These are phyloP conservation scores for Theileria sp. DNA, from an alignment of 169 alveolate genomes.

Conservation along the genomic window DNA sequence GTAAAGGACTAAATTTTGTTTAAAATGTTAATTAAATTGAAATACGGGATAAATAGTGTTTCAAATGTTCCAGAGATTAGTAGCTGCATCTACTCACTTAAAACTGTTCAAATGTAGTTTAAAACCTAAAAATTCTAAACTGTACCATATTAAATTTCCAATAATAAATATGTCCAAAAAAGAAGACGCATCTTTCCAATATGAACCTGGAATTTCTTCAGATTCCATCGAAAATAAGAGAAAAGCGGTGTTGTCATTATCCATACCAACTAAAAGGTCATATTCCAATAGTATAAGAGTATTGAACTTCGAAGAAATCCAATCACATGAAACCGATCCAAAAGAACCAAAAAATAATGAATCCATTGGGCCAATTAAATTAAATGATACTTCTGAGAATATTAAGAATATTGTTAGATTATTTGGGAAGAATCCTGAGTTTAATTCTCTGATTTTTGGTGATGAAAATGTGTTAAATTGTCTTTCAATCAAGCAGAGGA, in stretches of 20 bases:
- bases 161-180: neutral
- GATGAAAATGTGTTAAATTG: slow-evolving; percentile 59
- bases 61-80: neutral
- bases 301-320: neutral
- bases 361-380: too few relatives aligned
- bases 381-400: neutral
- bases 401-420: neutral
- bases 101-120: neutral
- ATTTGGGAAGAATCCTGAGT: slow-evolving; percentile 50
- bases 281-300: neutral
- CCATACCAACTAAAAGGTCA: neutral
- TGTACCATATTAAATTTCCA: neutral
- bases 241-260: neutral
- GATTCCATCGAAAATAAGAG: neutral
- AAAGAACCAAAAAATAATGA: neutral
- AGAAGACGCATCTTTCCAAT: neutral
- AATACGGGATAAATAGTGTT: neutral
- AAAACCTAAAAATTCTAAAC: neutral
- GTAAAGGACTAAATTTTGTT: neutral
- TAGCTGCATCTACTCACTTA: neutral
- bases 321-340: neutral
- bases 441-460: slow-evolving; percentile 36
- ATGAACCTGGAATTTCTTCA: neutral
- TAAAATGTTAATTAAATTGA: neutral
- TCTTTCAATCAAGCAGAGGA: slow-evolving; percentile 30